These are phyloP conservation scores for Nicotiana noctiflora DNA, from an alignment of 257 asterid genomes.

Conservation along the genomic window DNA sequence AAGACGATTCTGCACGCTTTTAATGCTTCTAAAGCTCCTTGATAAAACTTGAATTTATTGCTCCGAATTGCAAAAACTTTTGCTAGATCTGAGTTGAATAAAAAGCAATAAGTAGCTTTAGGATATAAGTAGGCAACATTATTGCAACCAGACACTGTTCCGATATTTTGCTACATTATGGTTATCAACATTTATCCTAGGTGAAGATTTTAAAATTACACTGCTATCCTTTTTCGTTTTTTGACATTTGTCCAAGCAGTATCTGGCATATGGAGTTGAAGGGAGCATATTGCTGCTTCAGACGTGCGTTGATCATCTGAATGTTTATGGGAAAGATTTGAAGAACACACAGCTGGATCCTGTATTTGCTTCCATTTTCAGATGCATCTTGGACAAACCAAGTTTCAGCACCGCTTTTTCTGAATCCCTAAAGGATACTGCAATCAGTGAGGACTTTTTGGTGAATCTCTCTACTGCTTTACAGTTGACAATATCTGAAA, in stretches of 20 bases:
- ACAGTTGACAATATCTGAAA: constrained; percentile 56
- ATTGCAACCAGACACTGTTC: not conserved
- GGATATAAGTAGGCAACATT: not conserved
- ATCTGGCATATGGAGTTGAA: constrained; percentile 50
- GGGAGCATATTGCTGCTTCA: constrained; percentile 73
- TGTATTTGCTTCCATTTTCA: constrained; percentile 58
- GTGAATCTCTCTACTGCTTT: constrained; percentile 60
- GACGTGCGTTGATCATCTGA: constrained; percentile 58
- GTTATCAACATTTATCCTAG: not conserved
- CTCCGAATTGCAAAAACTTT: not conserved
- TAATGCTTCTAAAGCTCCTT: not conserved
- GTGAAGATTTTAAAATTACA: not conserved
- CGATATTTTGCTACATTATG: not conserved
- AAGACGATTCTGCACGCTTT: not conserved
- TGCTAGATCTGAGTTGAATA: not conserved
- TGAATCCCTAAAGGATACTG: constrained; percentile 48
- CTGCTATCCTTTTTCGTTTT: not conserved
- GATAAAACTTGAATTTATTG: not conserved
- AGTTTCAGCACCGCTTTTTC: constrained; percentile 69
- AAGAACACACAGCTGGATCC: constrained; percentile 56
- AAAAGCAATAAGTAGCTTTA: not conserved
- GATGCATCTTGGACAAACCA: constrained; percentile 63
- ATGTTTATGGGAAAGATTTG: constrained; percentile 50
- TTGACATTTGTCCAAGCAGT: constrained; percentile 32
- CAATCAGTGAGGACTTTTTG: constrained; percentile 61